phyloP scores from a whole-genome alignment of 1,284 basidiomycete genomes.

The Xanthoconium separans region DNA sequence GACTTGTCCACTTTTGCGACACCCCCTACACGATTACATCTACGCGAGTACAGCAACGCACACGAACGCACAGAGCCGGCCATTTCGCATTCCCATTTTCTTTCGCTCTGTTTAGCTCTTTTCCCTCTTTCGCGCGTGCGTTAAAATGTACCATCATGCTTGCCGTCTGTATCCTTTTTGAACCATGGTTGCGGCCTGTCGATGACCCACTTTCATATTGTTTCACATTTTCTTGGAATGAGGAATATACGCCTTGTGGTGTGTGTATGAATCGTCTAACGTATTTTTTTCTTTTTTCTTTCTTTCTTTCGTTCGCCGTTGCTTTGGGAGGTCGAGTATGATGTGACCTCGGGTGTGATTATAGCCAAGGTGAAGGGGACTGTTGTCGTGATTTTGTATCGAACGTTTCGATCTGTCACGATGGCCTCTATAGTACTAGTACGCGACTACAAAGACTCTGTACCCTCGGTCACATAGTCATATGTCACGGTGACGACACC shows the following conservation, averaged over 20 bases:
- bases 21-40: background rate
- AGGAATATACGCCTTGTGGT: background rate
- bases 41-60: background rate
- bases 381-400: too few species aligned
- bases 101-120: background rate
- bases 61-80: background rate
- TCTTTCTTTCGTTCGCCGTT: background rate
- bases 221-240: background rate
- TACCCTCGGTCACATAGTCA: too few species aligned
- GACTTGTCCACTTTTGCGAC: constrained; percentile 2
- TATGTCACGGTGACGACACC: too few species aligned
- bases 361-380: background rate
- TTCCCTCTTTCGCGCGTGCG: background rate
- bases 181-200: too few species aligned
- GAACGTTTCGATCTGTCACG: too few species aligned
- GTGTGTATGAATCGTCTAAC: constrained; percentile 2
- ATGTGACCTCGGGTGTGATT: background rate
- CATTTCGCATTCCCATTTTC: background rate
- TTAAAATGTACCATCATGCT: constrained; percentile 12
- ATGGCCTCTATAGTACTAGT: too few species aligned
- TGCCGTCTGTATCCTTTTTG: too few species aligned
- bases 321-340: background rate
- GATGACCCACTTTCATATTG: too few species aligned
- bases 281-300: too few species aligned
- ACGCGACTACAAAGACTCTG: too few species aligned